Evolutionary conservation across 768 basidiomycete genomes (phyloP).

Genomic region (Coprinopsis marcescibilis): DNA sequence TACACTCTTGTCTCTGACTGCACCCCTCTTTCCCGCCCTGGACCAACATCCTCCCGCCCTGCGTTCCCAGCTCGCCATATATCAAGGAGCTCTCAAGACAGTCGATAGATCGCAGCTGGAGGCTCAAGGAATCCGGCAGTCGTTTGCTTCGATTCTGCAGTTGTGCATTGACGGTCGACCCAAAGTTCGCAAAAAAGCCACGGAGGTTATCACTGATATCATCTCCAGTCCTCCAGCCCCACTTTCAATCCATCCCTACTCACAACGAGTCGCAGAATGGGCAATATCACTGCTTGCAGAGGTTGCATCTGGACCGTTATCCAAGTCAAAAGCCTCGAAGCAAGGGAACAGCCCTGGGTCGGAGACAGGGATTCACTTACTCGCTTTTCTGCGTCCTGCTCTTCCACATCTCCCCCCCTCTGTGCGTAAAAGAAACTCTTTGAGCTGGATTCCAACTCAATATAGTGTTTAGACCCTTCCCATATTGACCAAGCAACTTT

Average conservation of each 20-base stretch:
- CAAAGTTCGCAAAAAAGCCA: conserved; percentile 89
- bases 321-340: conserved; percentile 53
- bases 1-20: conserved; percentile 65
- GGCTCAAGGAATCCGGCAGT: conserved; percentile 61
- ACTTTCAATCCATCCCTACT: conserved; percentile 76
- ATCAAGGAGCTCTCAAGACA: conserved; percentile 60
- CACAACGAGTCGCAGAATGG: conserved; percentile 78
- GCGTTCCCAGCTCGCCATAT: conserved; percentile 80
- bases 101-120: conserved; percentile 72
- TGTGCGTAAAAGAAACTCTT: conserved; percentile 54
- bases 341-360: conserved; percentile 48
- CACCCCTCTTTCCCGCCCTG: conserved; percentile 72
- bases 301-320: conserved; percentile 53
- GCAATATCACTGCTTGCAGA: conserved; percentile 60
- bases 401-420: conserved; percentile 56
- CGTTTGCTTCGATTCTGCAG: conserved; percentile 80
- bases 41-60: conserved; percentile 67
- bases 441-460: conserved; percentile 8
- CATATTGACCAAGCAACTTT: conserved; percentile 60
- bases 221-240: conserved; percentile 76
- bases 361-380: conserved; percentile 74
- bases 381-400: conserved; percentile 65
- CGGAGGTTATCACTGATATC: conserved; percentile 77
- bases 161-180: conserved; percentile 84
- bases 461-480: conserved; percentile 56